Percentiles rank a stretch among this genome's conserved stretches.
These are phyloP conservation scores for Malassezia nana DNA, from an alignment of 1,284 basidiomycete species.

Conservation along the genomic window DNA sequence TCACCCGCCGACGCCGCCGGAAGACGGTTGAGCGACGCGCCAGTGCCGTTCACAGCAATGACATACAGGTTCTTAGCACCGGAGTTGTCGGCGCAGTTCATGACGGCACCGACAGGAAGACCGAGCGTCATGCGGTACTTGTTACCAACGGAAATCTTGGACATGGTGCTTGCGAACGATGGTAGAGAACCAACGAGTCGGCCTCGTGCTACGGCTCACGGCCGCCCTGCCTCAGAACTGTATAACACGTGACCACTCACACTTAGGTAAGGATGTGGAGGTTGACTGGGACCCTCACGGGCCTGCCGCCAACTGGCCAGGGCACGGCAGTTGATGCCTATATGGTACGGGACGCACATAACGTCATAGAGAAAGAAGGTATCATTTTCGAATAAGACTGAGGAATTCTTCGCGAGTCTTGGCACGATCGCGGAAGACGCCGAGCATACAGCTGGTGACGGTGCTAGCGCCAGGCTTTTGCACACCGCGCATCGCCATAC, in stretches of 20 bases:
- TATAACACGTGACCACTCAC: slow-evolving; percentile 16
- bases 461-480: slow-evolving; percentile 95
- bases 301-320: too few species aligned
- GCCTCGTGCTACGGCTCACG: neutral
- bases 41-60: slow-evolving; percentile 84
- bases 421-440: slow-evolving; percentile 89
- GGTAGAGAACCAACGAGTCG: neutral
- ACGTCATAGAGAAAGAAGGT: neutral
- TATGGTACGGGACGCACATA: neutral
- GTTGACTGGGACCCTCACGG: too few species aligned
- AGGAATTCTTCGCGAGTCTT: slow-evolving; percentile 84
- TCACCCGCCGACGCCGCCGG: slow-evolving; percentile 96
- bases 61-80: slow-evolving; percentile 91
- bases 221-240: slow-evolving; percentile 11
- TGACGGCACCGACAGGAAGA: slow-evolving; percentile 93
- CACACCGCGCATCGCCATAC: slow-evolving; percentile 99
- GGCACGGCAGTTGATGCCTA: slow-evolving; percentile 6
- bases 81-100: slow-evolving; percentile 99
- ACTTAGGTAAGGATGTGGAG: neutral
- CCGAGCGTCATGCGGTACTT: slow-evolving; percentile 71
- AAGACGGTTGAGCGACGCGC: slow-evolving; percentile 91
- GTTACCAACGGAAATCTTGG: slow-evolving; percentile 61
- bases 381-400: slow-evolving; percentile 35
- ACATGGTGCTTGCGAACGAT: slow-evolving; percentile 29
- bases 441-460: slow-evolving; percentile 97